A percentile compares a stretch with the other conserved stretches of the same genome.
phyloP scores from a whole-genome alignment of 2,329 filamentous ascomycete genomes.

The Phaeosphaeriaceae sp. region DNA sequence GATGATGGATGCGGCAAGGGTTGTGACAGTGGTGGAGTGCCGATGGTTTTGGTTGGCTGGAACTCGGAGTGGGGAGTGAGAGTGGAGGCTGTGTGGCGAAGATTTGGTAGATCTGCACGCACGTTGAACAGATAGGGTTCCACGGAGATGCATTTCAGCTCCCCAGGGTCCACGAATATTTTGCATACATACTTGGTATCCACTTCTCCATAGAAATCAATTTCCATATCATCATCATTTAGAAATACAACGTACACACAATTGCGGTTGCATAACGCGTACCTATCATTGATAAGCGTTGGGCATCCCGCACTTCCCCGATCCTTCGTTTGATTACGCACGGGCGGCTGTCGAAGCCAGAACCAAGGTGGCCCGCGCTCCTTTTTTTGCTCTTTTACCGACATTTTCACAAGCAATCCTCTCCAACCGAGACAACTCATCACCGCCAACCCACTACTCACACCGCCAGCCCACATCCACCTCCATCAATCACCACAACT shows the following conservation, averaged over 20 bases:
- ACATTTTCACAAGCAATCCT: conserved; percentile 21
- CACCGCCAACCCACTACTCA: conserved; percentile 6
- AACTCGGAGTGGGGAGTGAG: background rate
- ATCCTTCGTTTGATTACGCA: conserved; percentile 12
- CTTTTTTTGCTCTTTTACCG: conserved; percentile 23
- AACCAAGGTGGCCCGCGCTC: conserved; percentile 12
- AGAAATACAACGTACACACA: too few species aligned
- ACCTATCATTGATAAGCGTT: conserved; percentile 22
- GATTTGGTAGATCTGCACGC: conserved; percentile 9
- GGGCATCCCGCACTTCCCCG: conserved; percentile 20
- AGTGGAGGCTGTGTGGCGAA: conserved; percentile 11
- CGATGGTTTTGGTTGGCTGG: conserved; percentile 16
- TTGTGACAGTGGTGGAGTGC: conserved; percentile 4
- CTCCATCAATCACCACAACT: background rate
- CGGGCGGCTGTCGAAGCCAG: too few species aligned
- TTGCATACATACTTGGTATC: background rate
- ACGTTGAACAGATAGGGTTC: background rate
- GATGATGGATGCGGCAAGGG: conserved; percentile 4
- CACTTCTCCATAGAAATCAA: too few species aligned
- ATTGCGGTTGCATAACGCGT: too few species aligned
- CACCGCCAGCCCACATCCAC: conserved; percentile 1
- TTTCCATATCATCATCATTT: too few species aligned
- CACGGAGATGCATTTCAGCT: background rate
- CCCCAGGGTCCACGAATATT: conserved; percentile 2
- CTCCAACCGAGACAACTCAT: conserved; percentile 14